A percentile compares a stretch with the other conserved stretches of the same genome.
Evolutionary conservation across 192 early-diverging fungal species (phyloP).

Genomic region (Coemansia sp.): DNA sequence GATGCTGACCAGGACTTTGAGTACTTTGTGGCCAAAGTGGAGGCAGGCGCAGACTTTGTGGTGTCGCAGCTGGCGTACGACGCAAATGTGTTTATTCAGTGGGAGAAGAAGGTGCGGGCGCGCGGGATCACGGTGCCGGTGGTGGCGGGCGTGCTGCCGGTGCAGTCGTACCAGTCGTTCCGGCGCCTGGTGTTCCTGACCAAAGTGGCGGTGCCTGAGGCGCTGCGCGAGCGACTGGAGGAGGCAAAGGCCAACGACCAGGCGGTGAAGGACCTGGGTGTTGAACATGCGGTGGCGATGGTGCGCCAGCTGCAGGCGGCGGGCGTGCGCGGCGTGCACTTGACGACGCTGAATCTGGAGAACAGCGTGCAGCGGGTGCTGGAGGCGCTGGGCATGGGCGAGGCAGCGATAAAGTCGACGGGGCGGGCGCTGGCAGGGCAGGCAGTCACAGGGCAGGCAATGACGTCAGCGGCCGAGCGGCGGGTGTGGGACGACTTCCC

Average conservation of each 20-base stretch:
- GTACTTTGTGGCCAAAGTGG: slow-evolving; percentile 81
- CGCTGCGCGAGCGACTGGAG: slow-evolving; percentile 73
- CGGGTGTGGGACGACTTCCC: slow-evolving; percentile 89
- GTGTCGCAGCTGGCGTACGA: slow-evolving; percentile 97
- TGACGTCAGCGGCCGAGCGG: slow-evolving; percentile 1
- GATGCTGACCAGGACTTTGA: slow-evolving; percentile 62
- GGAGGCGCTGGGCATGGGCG: slow-evolving; percentile 43
- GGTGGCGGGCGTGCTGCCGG: slow-evolving; percentile 91
- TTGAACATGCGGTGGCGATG: slow-evolving; percentile 75
- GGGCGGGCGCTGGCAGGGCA: neutral
- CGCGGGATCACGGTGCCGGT: slow-evolving; percentile 77
- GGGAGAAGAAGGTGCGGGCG: slow-evolving; percentile 69
- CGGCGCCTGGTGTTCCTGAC: slow-evolving; percentile 81
- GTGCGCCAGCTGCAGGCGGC: slow-evolving; percentile 59
- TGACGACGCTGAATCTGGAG: slow-evolving; percentile 95
- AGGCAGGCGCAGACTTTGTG: slow-evolving; percentile 91
- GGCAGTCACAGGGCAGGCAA: neutral
- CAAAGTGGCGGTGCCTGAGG: slow-evolving; percentile 79
- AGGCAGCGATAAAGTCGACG: neutral
- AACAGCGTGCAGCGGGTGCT: slow-evolving; percentile 78
- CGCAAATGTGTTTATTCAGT: slow-evolving; percentile 69
- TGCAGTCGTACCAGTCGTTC: slow-evolving; percentile 90
- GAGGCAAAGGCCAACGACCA: slow-evolving; percentile 93
- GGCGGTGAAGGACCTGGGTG: slow-evolving; percentile 93
- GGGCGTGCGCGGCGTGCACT: slow-evolving; percentile 75